Evolutionary conservation across 1,284 basidiomycete genomes (phyloP).

Genomic region (Dichomitus squalens): DNA sequence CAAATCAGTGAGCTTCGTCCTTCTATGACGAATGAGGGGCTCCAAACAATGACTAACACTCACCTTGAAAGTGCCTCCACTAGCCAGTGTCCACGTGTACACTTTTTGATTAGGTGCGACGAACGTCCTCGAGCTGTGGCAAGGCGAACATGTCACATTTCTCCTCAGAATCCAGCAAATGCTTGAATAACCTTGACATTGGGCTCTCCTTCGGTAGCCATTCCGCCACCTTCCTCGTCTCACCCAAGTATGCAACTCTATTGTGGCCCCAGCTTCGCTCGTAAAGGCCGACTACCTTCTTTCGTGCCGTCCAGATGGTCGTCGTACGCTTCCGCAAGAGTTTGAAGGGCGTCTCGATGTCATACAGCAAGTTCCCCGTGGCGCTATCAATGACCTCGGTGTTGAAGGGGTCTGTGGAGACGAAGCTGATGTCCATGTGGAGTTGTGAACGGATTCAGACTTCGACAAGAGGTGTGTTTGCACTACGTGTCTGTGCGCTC

Average conservation of each 20-base stretch:
- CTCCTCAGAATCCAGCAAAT: too few species aligned
- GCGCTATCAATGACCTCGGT: not conserved
- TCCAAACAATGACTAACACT: too few species aligned
- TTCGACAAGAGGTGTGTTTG: too few species aligned
- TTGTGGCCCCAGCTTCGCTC: not conserved
- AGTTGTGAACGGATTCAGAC: too few species aligned
- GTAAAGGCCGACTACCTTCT: not conserved
- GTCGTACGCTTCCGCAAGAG: not conserved
- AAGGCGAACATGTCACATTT: too few species aligned
- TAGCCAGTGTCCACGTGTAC: not conserved
- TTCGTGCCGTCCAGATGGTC: not conserved
- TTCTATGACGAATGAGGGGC: too few species aligned
- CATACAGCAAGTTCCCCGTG: not conserved
- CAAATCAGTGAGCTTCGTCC: too few species aligned
- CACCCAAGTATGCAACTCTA: too few species aligned
- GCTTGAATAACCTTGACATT: too few species aligned
- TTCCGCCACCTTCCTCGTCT: too few species aligned
- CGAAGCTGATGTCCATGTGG: constrained; percentile 1
- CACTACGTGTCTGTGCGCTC: too few species aligned
- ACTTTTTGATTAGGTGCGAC: not conserved
- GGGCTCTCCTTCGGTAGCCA: too few species aligned
- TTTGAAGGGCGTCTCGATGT: not conserved
- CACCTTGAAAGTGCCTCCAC: not conserved
- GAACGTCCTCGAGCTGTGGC: not conserved
- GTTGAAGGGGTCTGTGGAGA: not conserved